Conservation (phyloP, 176 grass and related monocot genomes). For the Phyllostachys edulis region DNA sequence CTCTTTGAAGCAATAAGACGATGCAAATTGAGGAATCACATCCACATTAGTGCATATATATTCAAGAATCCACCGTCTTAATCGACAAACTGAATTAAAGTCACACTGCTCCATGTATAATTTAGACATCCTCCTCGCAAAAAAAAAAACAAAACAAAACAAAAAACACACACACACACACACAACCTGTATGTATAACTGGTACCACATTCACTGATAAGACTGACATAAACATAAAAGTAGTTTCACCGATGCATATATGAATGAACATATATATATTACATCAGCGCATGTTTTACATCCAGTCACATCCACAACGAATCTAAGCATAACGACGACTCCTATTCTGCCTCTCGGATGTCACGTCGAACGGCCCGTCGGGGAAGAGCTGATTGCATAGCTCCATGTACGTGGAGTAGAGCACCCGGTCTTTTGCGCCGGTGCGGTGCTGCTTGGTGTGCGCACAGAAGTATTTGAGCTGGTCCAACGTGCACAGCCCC, state of each 20-base stretch:
- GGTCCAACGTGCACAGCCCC: constrained; percentile 48
- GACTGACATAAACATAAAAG: neutral
- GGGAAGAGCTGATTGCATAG: constrained; percentile 61
- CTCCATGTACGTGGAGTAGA: constrained; percentile 46
- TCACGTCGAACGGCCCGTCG: neutral
- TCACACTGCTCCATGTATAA: too few relatives aligned
- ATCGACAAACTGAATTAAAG: too few relatives aligned
- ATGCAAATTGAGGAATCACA: neutral
- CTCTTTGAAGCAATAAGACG: neutral
- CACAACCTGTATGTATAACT: too few relatives aligned
- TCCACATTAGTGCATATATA: too few relatives aligned
- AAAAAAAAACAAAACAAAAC: too few relatives aligned
- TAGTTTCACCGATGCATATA: neutral
- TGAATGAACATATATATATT: neutral
- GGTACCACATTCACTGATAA: too few relatives aligned
- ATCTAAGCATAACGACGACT: neutral
- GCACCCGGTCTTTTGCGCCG: constrained; percentile 53
- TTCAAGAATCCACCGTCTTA: too few relatives aligned
- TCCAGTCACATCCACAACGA: neutral
- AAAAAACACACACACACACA: too few relatives aligned
- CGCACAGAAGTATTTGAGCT: constrained; percentile 64
- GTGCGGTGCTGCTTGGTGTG: constrained; percentile 48
- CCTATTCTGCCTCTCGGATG: neutral
- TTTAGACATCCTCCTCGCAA: too few relatives aligned
- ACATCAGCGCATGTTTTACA: neutral